These are phyloP conservation scores for Diaporthe longicolla DNA, from an alignment of 2,329 filamentous ascomycete genomes.

Conservation along the genomic window DNA sequence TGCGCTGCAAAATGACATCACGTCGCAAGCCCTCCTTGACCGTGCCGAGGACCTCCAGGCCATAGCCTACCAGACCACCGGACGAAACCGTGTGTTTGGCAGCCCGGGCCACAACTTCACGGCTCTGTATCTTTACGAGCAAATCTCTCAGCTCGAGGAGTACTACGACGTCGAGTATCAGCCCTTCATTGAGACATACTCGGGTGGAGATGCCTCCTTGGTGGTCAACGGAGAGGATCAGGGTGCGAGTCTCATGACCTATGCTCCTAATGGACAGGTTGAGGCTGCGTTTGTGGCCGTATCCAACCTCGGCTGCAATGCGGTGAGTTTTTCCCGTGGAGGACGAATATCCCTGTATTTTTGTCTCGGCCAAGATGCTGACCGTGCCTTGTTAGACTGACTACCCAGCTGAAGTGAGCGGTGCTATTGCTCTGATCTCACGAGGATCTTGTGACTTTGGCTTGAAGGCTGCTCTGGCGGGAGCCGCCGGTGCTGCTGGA, in stretches of 20 bases:
- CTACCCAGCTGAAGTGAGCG: conserved; percentile 58
- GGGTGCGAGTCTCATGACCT: conserved; percentile 1
- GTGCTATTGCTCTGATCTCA: conserved; percentile 62
- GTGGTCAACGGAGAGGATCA: not conserved
- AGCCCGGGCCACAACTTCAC: conserved; percentile 31
- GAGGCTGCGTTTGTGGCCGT: conserved; percentile 54
- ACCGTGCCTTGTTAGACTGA: conserved; percentile 48
- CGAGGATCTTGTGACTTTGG: conserved; percentile 60
- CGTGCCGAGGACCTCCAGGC: conserved; percentile 12
- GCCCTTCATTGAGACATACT: conserved; percentile 29
- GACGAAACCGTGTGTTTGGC: conserved; percentile 30
- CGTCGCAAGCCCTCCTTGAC: conserved; percentile 2
- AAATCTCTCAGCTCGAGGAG: conserved; percentile 6
- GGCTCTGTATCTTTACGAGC: conserved; percentile 15
- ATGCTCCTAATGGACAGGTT: conserved; percentile 49
- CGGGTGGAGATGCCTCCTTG: conserved; percentile 9
- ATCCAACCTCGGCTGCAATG: conserved; percentile 57
- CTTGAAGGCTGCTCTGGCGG: conserved; percentile 60
- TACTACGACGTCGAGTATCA: conserved; percentile 32
- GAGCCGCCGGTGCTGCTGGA: conserved; percentile 57
- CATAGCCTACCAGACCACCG: conserved; percentile 25
- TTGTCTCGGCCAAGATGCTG: not conserved
- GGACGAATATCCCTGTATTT: accelerated
- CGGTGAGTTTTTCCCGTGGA: not conserved
- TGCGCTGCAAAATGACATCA: conserved; percentile 26